Percentiles rank a stretch among this genome's conserved stretches.
Conservation (phyloP, 2,329 filamentous ascomycete genomes). For the Decorospora gaudefroyi region DNA sequence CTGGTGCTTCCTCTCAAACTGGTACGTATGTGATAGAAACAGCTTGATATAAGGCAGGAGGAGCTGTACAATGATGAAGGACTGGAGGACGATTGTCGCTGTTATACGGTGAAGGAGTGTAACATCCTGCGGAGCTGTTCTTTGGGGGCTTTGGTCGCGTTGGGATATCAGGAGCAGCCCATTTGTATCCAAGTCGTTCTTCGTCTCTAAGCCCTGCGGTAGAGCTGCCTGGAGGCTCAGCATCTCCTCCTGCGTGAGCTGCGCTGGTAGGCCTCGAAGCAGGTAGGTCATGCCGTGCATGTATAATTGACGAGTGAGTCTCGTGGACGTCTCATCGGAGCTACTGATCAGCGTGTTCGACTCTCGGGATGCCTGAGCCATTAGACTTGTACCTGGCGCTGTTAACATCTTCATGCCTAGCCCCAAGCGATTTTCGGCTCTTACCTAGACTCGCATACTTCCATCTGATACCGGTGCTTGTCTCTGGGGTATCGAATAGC, state of each 20-base stretch:
- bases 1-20: conserved; percentile 68
- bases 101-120: conserved; percentile 65
- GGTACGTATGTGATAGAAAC: conserved; percentile 59
- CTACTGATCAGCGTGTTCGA: conserved; percentile 43
- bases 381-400: conserved; percentile 52
- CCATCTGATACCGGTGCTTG: conserved; percentile 54
- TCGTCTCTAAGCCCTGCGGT: conserved; percentile 43
- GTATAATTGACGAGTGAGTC: conserved; percentile 65
- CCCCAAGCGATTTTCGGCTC: not conserved
- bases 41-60: conserved; percentile 64
- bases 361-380: conserved; percentile 54
- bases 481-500: conserved; percentile 32
- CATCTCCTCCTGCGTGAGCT: conserved; percentile 61
- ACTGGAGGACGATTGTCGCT: conserved; percentile 60
- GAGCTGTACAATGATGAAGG: conserved; percentile 65
- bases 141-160: conserved; percentile 8
- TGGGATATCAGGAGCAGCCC: conserved; percentile 21
- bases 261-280: conserved; percentile 63
- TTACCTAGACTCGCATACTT: conserved; percentile 58
- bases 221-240: conserved; percentile 58
- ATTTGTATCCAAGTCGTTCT: conserved; percentile 20
- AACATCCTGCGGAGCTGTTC: conserved; percentile 23
- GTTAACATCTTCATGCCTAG: conserved; percentile 4
- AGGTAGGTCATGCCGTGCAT: conserved; percentile 67
- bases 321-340: conserved; percentile 42